Conservation (phyloP, 2,329 filamentous ascomycete genomes). For the Nigrospora sphaerica region DNA sequence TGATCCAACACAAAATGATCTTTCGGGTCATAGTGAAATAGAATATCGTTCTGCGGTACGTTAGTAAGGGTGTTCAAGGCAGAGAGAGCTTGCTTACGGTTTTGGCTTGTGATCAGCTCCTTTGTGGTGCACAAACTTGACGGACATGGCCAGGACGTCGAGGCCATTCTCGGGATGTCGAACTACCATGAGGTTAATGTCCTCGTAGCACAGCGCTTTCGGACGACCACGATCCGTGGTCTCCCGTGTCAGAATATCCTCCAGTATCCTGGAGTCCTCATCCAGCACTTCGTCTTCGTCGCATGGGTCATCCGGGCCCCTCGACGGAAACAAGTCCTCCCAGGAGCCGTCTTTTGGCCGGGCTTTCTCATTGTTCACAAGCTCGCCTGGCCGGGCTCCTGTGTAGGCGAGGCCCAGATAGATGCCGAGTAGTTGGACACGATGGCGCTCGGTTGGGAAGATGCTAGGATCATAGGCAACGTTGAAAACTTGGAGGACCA, state of each 20-base stretch:
- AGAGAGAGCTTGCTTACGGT: not conserved
- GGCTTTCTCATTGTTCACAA: too few species aligned
- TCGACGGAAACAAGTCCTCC: slow-evolving; percentile 16
- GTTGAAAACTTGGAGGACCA: too few species aligned
- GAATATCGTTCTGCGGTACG: not conserved
- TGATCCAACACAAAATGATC: not conserved
- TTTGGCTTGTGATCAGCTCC: not conserved
- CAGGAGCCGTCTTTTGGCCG: slow-evolving; percentile 15
- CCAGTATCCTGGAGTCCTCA: slow-evolving; percentile 12
- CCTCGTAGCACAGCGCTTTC: not conserved
- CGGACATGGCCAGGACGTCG: not conserved
- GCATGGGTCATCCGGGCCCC: slow-evolving; percentile 3
- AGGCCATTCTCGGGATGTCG: not conserved
- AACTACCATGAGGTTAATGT: not conserved
- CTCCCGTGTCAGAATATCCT: slow-evolving; percentile 3
- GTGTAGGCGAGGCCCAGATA: too few species aligned
- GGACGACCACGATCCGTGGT: not conserved
- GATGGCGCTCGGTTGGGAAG: too few species aligned
- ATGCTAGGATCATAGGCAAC: too few species aligned
- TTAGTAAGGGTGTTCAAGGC: not conserved
- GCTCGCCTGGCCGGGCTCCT: too few species aligned
- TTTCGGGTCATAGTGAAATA: not conserved
- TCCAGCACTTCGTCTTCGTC: slow-evolving; percentile 10
- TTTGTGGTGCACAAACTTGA: not conserved
- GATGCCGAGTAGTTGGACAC: too few species aligned